Conservation (phyloP, 192 early-diverging fungal genomes). For the Backusella liffmaniae region DNA sequence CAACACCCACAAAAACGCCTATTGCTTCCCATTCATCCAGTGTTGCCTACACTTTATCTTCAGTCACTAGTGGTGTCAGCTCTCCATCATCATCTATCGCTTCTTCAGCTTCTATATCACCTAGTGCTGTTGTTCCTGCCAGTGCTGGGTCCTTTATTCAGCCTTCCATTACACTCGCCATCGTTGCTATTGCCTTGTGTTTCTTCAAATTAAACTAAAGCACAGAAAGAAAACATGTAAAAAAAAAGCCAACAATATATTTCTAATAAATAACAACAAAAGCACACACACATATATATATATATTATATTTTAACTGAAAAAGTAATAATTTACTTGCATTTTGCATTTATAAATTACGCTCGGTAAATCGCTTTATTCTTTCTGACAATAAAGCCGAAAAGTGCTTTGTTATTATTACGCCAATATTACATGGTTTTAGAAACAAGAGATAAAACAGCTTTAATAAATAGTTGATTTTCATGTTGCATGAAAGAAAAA, state of each 20-base stretch:
- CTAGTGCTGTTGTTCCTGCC: background rate
- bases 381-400: no score
- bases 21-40: background rate
- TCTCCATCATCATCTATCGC: background rate
- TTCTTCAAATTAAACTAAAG: background rate
- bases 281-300: background rate
- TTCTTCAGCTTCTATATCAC: background rate
- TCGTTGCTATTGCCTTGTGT: background rate
- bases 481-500: no score
- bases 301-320: no score
- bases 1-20: background rate
- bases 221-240: background rate
- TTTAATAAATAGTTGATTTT: no score
- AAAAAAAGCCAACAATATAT: background rate
- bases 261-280: background rate
- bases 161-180: background rate
- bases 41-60: background rate
- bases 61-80: background rate
- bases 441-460: no score
- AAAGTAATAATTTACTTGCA: no score
- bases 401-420: no score
- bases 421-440: no score
- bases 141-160: background rate
- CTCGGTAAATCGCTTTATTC: no score
- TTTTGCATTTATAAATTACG: no score